These are phyloP conservation scores for Sorghum bicolor DNA, from an alignment of 176 grass and related monocot genomes.

Conservation along the genomic window DNA sequence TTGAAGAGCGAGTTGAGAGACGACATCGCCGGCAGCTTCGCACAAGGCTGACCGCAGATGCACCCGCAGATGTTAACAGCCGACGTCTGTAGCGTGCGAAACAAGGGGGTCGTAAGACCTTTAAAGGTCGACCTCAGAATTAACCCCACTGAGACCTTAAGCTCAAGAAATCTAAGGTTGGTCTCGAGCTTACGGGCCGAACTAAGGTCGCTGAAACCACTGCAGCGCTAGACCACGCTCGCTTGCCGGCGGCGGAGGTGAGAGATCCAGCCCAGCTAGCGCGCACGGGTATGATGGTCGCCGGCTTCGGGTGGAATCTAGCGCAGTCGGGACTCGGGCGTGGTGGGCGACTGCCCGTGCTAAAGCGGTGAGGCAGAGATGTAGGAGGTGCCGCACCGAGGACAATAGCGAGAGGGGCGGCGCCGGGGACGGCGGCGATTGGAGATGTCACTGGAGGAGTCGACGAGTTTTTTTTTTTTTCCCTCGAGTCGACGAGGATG, in stretches of 20 bases:
- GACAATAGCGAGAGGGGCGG: not conserved
- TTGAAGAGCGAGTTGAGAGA: slow-evolving; percentile 59
- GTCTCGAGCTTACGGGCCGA: not conserved
- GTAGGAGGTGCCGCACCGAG: not conserved
- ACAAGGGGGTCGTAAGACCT: not conserved
- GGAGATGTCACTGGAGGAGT: not conserved
- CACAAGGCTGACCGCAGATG: not conserved
- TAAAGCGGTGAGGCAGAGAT: not conserved
- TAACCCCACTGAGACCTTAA: too few species aligned
- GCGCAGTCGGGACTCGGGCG: not conserved
- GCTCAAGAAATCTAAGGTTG: too few species aligned
- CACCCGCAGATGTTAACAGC: slow-evolving; percentile 10
- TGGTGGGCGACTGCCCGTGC: not conserved
- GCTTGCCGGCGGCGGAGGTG: not conserved
- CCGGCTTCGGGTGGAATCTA: not conserved
- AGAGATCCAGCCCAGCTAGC: not conserved
- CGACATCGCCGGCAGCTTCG: slow-evolving; percentile 26
- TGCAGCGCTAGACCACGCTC: not conserved
- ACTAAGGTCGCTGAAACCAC: not conserved
- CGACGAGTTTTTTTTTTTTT: not conserved
- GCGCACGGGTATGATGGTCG: not conserved
- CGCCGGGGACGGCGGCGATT: not conserved
- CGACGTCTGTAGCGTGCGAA: not conserved
- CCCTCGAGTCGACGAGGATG: too few species aligned
- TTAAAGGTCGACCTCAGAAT: not conserved